A percentile compares a stretch with the other conserved stretches of the same genome.
Evolutionary conservation across 257 asterid species (phyloP).

Genomic region (Thymus quinquecostatus): DNA sequence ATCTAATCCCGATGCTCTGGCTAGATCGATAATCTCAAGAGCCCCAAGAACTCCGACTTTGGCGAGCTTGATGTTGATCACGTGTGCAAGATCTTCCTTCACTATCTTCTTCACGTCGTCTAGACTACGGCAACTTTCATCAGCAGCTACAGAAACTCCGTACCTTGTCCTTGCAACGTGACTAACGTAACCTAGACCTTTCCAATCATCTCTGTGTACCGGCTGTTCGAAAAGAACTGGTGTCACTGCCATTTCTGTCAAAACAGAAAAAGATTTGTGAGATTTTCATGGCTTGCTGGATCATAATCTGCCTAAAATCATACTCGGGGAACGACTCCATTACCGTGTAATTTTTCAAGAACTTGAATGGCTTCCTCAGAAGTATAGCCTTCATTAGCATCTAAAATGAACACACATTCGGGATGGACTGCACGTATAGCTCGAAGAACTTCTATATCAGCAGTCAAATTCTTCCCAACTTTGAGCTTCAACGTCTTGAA

Average conservation of each 20-base stretch:
- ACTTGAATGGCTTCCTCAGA: constrained; percentile 81
- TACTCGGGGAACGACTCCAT: neutral
- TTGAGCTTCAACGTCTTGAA: constrained; percentile 84
- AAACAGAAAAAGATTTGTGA: neutral
- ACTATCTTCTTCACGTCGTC: constrained; percentile 74
- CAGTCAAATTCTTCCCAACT: constrained; percentile 73
- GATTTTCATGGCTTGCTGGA: neutral
- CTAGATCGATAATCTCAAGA: constrained; percentile 72
- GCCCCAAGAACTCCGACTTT: constrained; percentile 89
- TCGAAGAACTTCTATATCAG: constrained; percentile 81
- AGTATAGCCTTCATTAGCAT: constrained; percentile 91
- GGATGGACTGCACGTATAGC: constrained; percentile 82
- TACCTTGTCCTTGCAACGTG: constrained; percentile 64
- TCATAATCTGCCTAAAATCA: neutral
- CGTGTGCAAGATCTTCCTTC: constrained; percentile 72
- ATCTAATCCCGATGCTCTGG: constrained; percentile 63
- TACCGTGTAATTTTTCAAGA: constrained; percentile 78
- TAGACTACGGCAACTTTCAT: constrained; percentile 84
- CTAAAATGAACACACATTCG: constrained; percentile 76
- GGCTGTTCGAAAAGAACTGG: constrained; percentile 92
- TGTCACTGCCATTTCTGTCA: constrained; percentile 74
- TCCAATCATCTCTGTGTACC: constrained; percentile 91
- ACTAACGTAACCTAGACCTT: constrained; percentile 73
- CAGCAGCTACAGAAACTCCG: constrained; percentile 88
- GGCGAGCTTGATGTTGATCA: constrained; percentile 84